phyloP scores from a whole-genome alignment of 108 stramenopile genomes.

The Fragilaria radians region DNA sequence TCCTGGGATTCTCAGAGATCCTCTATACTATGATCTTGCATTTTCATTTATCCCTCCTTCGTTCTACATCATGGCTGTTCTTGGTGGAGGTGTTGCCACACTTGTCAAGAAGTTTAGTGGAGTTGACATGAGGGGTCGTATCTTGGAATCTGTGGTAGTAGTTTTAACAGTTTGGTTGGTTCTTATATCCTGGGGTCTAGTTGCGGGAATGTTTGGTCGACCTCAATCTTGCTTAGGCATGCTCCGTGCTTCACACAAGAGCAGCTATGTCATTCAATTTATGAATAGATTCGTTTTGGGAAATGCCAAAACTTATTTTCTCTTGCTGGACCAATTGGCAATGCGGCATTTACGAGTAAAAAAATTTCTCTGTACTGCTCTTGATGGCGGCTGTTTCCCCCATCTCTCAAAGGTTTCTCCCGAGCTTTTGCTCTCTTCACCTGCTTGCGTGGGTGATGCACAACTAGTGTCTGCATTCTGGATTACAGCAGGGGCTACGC shows the following conservation, averaged over 20 bases:
- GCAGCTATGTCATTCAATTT: conserved; percentile 2
- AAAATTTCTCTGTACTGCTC: conserved; percentile 10
- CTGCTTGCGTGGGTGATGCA: conserved; percentile 56
- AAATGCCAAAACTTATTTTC: conserved; percentile 29
- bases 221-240: conserved; percentile 47
- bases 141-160: conserved; percentile 59
- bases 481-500: conserved; percentile 25
- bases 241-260: conserved; percentile 16
- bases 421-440: conserved; percentile 45
- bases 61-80: conserved; percentile 62
- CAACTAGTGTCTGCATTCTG: conserved; percentile 35
- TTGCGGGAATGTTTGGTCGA: conserved; percentile 72
- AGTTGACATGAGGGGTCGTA: conserved; percentile 71
- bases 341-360: neutral
- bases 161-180: conserved; percentile 57
- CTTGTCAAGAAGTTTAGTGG: conserved; percentile 50
- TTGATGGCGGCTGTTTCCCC: conserved; percentile 50
- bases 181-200: conserved; percentile 56
- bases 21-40: conserved; percentile 70
- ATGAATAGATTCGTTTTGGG: conserved; percentile 22
- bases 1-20: conserved; percentile 67
- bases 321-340: conserved; percentile 36
- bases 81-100: conserved; percentile 71
- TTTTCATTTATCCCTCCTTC: conserved; percentile 53
- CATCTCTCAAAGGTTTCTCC: conserved; percentile 52